These are phyloP conservation scores for Lipomyces starkeyi DNA, from an alignment of 805 yeast genomes.

Conservation along the genomic window DNA sequence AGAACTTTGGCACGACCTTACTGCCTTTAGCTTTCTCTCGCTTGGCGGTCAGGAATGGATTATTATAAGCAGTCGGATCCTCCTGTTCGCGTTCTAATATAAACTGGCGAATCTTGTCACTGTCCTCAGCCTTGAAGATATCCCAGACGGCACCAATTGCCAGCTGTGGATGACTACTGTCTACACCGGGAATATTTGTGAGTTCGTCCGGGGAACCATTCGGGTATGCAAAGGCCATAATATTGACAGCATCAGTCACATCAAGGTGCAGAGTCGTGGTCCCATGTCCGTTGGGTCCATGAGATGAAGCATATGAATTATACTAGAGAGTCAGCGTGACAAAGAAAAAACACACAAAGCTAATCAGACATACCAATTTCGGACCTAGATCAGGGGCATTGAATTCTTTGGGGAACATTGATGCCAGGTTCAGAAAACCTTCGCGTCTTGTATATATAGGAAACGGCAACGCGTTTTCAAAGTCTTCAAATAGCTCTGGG, in stretches of 20 bases:
- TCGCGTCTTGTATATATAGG: conserved; percentile 30
- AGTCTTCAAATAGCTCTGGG: conserved; percentile 33
- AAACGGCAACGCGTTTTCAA: conserved; percentile 32
- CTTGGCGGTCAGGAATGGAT: conserved; percentile 19
- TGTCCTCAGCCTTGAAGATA: conserved; percentile 32
- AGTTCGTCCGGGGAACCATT: conserved; percentile 21
- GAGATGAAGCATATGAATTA: conserved; percentile 31
- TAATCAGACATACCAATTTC: conserved; percentile 15
- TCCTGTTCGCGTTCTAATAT: conserved; percentile 33
- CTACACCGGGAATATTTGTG: conserved; percentile 23
- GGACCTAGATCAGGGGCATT: conserved; percentile 36
- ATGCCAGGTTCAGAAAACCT: conserved; percentile 31
- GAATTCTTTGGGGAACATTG: conserved; percentile 32
- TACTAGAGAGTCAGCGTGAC: conserved; percentile 8
- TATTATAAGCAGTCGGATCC: conserved; percentile 24
- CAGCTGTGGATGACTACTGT: not conserved
- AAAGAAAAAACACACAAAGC: not conserved
- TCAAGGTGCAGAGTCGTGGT: conserved; percentile 32
- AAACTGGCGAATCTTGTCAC: conserved; percentile 25
- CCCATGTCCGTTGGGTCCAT: conserved; percentile 24
- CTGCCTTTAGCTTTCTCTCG: conserved; percentile 19
- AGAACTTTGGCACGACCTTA: conserved; percentile 7
- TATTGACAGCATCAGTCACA: conserved; percentile 34
- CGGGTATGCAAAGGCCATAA: conserved; percentile 28
- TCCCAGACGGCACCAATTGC: conserved; percentile 36